These are phyloP conservation scores for Agrostemma githago DNA, from an alignment of 148 eudicot species.

Conservation along the genomic window DNA sequence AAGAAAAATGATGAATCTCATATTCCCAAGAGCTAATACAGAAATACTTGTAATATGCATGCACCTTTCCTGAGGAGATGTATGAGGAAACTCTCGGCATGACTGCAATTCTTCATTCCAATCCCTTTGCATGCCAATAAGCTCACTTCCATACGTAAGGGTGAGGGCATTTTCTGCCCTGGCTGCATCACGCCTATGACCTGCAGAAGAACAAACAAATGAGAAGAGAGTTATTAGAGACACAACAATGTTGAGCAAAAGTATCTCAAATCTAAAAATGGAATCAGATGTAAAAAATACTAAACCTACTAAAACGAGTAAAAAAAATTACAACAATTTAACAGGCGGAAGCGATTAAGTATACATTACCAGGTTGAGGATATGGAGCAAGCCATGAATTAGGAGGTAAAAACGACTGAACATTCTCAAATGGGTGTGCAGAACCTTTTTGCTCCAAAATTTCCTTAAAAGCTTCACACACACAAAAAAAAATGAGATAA, in stretches of 20 bases:
- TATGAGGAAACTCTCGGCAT: constrained; percentile 94
- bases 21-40: not conserved
- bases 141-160: constrained; percentile 92
- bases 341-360: not conserved
- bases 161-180: constrained; percentile 91
- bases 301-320: not conserved
- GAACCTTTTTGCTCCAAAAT: constrained; percentile 77
- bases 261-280: too few relatives aligned
- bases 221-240: constrained; percentile 6
- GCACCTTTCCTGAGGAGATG: constrained; percentile 83
- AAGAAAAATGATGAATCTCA: constrained; percentile 1
- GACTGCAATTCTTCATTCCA: constrained; percentile 99
- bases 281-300: not conserved
- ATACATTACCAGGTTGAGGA: constrained; percentile 76
- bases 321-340: not conserved
- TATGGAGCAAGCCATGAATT: constrained; percentile 86
- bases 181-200: constrained; percentile 93
- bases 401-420: constrained; percentile 83
- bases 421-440: constrained; percentile 98
- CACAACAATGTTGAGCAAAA: not conserved
- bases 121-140: constrained; percentile 93
- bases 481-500: not conserved
- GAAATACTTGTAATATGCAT: constrained; percentile 4
- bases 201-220: constrained; percentile 37
- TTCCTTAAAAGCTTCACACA: constrained; percentile 70